phyloP scores from a whole-genome alignment of 176 grass and related monocot genomes.

The Miscanthus lutarioriparius region DNA sequence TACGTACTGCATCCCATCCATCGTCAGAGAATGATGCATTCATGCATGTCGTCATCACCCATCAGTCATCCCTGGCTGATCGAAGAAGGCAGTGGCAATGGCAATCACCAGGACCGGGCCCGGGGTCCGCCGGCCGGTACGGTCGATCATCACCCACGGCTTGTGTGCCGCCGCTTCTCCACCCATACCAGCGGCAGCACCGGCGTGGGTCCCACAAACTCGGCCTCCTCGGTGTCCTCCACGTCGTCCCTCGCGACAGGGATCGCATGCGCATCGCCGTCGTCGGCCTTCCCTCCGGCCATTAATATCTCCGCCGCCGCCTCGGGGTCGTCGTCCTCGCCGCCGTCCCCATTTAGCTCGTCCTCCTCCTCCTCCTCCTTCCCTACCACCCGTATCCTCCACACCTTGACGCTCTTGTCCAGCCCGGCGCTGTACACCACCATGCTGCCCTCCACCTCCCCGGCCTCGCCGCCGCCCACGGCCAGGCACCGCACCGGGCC shows the following conservation, averaged over 20 bases:
- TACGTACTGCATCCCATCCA: too few species aligned
- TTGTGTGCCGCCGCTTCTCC: constrained; percentile 59
- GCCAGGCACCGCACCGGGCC: constrained; percentile 79
- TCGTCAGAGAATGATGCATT: too few species aligned
- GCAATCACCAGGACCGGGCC: too few species aligned
- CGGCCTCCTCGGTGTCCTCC: constrained; percentile 17
- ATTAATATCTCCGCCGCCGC: neutral
- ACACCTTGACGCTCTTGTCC: constrained; percentile 89
- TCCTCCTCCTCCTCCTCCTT: constrained; percentile 41
- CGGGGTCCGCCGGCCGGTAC: too few species aligned
- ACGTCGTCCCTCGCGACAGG: neutral
- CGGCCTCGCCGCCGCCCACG: constrained; percentile 56
- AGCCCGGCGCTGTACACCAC: constrained; percentile 81
- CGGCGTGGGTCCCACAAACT: constrained; percentile 42
- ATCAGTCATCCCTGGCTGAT: too few species aligned
- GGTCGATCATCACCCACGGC: constrained; percentile 21
- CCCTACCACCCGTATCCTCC: constrained; percentile 78
- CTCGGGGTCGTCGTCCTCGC: neutral
- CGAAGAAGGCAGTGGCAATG: too few species aligned
- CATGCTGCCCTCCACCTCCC: constrained; percentile 68
- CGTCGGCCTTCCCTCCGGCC: constrained; percentile 18
- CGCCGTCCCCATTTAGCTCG: neutral
- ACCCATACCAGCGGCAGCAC: constrained; percentile 73
- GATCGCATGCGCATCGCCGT: neutral
- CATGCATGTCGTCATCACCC: too few species aligned